Percentiles rank a stretch among this genome's conserved stretches.
Conservation (phyloP, 2,329 filamentous ascomycete genomes). For the Thermothelomyces thermophilus region DNA sequence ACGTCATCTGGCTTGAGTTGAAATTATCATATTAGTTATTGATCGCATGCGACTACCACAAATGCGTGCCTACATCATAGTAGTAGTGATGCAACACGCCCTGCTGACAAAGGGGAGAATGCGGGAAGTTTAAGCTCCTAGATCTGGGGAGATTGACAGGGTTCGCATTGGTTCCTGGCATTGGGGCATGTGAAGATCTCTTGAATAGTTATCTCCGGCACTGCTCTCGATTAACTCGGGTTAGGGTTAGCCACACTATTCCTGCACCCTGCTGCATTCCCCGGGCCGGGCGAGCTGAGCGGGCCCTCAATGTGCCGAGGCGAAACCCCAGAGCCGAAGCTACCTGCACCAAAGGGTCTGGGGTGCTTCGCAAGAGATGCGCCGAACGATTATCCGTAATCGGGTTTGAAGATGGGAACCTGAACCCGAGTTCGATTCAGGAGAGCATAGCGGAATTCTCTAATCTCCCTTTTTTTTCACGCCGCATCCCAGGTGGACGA, state of each 20-base stretch:
- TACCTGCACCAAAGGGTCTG: constrained; percentile 11
- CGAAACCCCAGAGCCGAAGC: constrained; percentile 15
- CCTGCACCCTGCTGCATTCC: not conserved
- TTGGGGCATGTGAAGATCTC: constrained; percentile 1
- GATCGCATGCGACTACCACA: no score
- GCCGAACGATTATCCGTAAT: constrained; percentile 3
- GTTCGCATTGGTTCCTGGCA: not conserved
- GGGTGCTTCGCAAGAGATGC: constrained; percentile 4
- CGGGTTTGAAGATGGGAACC: not conserved
- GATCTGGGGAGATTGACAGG: not conserved
- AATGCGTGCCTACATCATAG: no score
- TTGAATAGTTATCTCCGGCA: no score
- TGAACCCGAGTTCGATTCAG: not conserved
- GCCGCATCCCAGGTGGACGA: not conserved
- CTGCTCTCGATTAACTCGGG: no score
- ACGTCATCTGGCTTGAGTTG: not conserved
- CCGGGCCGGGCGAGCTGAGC: not conserved
- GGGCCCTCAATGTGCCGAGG: constrained; percentile 20
- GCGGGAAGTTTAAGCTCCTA: not conserved
- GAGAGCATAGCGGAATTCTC: not conserved
- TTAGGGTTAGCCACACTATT: constrained; percentile 12
- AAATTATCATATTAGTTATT: no score
- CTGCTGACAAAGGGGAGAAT: no score
- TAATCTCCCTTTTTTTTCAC: not conserved
- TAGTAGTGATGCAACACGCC: no score